Evolutionary conservation across 1,139 yeast species (phyloP), one percentile per base, ranked within the genome.

Genomic region (Yamadazyma sp.): DNA sequence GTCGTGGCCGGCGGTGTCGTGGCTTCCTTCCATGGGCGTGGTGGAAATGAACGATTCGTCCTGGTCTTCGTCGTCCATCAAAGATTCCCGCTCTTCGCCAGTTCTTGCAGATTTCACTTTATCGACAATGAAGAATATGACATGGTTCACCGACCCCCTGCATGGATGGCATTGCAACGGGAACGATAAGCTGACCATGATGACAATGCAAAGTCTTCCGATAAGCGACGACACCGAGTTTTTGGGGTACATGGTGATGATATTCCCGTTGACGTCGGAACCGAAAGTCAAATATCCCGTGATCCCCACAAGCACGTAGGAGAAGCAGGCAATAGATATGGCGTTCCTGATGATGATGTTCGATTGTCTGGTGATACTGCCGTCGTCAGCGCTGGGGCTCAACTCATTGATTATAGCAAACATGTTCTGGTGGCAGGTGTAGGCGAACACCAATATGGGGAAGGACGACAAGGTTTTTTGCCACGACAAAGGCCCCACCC

Each of bases 371-470:
- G 79, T 69, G 31, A 77, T 73, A 38, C 76, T 73, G 38, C 83
- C 82, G 30, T 48, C 54, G 7, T 36, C 42, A 9, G 55, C 63
- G 38, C 48, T 48, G 15, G 61, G 62, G 40, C 53, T 46, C 39
- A 64, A 53, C 63, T 92, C 99, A 56, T 89, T 87, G 54, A 89
- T 78, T 40, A 91, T 86, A 8, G 96, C 83, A 61, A 87, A 91
- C 82, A 92, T 85, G 57, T 84, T 92, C 66, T 92, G 97, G 49
- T 92, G 95, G 46, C 98, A 95, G 0, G 98, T 91, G 61, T 81
- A 94, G 3, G 98, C 98, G 66, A 94, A 88, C 14, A 92, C 86
- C 42, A 92, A 79, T 49, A 92, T 85, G n/a, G 96, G 95, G 54
- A 92, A 79, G 4, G 95, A 66, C 22, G 64, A 50, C 40, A 72